phyloP scores from a whole-genome alignment of 768 basidiomycete species.

The Tulasnella sp. region DNA sequence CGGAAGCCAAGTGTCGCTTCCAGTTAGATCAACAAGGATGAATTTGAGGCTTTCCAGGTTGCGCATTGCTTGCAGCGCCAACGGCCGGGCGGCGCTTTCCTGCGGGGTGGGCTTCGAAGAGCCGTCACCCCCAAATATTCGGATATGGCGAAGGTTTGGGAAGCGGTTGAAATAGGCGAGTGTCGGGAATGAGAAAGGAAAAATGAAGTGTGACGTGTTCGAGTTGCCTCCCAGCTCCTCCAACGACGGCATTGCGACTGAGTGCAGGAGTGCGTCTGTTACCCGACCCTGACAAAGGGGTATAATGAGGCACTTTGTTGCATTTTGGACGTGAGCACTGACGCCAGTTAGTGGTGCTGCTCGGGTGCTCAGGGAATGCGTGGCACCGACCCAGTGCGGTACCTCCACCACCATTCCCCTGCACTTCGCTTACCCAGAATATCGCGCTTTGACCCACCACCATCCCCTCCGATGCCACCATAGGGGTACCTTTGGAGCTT shows the following conservation, averaged over 20 bases:
- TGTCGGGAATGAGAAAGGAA: not conserved
- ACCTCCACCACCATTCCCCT: too few species aligned
- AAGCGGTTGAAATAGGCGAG: not conserved
- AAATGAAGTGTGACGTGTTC: not conserved
- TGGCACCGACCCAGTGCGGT: too few species aligned
- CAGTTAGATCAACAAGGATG: not conserved
- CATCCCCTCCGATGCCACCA: too few species aligned
- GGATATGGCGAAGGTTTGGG: not conserved
- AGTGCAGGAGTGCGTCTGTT: not conserved
- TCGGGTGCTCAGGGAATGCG: too few species aligned
- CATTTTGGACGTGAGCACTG: too few species aligned
- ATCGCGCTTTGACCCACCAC: too few species aligned
- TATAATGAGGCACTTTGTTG: not conserved
- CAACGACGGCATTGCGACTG: not conserved
- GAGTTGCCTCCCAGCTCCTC: not conserved
- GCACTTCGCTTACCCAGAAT: too few species aligned
- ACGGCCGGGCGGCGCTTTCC: not conserved
- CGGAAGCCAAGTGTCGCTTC: not conserved
- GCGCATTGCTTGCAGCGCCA: not conserved
- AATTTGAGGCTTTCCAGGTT: not conserved
- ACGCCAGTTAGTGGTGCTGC: too few species aligned
- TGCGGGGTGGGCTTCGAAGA: not conserved
- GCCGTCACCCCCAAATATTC: not conserved
- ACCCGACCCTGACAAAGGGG: not conserved
- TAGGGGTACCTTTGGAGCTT: too few species aligned